Evolutionary conservation across 148 eudicot species (phyloP).

Genomic region (Nepenthes gracilis): DNA sequence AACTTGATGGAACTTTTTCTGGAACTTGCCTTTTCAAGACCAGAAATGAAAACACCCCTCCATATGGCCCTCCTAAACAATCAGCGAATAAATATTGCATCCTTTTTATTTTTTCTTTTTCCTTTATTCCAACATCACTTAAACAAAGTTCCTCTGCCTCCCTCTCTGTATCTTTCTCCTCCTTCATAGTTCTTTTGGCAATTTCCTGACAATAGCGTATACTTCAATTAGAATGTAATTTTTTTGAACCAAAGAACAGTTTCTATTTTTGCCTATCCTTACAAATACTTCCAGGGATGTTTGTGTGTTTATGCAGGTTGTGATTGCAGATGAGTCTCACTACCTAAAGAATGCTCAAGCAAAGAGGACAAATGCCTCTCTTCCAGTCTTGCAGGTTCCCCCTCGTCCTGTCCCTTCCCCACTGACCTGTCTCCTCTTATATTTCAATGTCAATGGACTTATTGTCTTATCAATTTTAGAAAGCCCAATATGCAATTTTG

Average conservation of each 20-base stretch:
- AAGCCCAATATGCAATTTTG: constrained; percentile 76
- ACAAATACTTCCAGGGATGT: constrained; percentile 5
- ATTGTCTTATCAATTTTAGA: constrained; percentile 31
- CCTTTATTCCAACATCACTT: too few species aligned
- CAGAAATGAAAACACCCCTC: too few species aligned
- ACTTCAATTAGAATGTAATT: background rate
- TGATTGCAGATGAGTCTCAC: constrained; percentile 98
- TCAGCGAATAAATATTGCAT: too few species aligned
- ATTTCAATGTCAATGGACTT: background rate
- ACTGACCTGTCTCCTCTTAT: background rate
- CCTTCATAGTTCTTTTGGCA: too few species aligned
- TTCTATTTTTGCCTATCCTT: background rate
- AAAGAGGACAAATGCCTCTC: constrained; percentile 71
- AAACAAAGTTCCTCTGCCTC: too few species aligned
- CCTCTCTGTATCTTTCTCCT: too few species aligned
- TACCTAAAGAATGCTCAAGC: constrained; percentile 93
- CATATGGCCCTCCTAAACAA: too few species aligned
- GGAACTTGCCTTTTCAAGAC: too few species aligned
- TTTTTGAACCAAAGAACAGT: background rate
- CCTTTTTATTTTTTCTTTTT: too few species aligned
- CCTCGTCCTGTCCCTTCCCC: constrained; percentile 9
- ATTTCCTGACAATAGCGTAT: too few species aligned
- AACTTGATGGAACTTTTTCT: too few species aligned
- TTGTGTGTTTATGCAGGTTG: constrained; percentile 51
- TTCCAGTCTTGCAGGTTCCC: constrained; percentile 76